Evolutionary conservation across 768 basidiomycete genomes (phyloP), one percentile per base, ranked within the genome.

Genomic region (Mycena chlorophos): DNA sequence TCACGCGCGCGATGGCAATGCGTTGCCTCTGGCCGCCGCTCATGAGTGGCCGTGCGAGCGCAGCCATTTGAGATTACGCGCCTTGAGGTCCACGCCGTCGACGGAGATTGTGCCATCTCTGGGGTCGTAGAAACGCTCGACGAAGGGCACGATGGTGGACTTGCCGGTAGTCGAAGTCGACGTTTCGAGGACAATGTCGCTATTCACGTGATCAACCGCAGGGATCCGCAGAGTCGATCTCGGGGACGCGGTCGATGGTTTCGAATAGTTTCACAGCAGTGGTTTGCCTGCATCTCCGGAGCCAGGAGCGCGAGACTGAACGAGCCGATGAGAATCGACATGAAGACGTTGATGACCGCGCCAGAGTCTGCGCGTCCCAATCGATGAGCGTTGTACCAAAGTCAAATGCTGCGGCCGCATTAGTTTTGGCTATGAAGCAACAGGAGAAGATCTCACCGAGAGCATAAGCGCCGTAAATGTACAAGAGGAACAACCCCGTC

Each of bases 91-190:
- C 22, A 78, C 65, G 6, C 92, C 91, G 55, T 96, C 93, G 4
- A 93, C 75, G 58, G 80, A 84, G 65, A 94, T 82, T 17, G 66
- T 62, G 17, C 93, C 93, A 1, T 72, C 69, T 0, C 77, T 70
- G 2, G 93, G 89, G 66, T 96, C 93, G 65, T 95, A 95, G 75
- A 94, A 95, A 3, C 93, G 82, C 68, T 94, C 92, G 39, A 93
- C 83, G 13, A 94, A 80, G 22, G 85, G 81, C 27, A 94, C 78
- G 50, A 91, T 71, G 4, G 89, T 91, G 1, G 87, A 88, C 65
- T 89, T 89, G 12, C 89, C 89, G 3, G 68, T 97, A 96, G 67
- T 77, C 84, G 77, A 98, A 96, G 52, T 78, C 76, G 65, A 96
- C 80, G 60, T 87, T 71, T 90, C 81, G 51, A 97, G 72, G n/a